phyloP scores from a whole-genome alignment of 257 asterid species.

The Penstemon davidsonii region DNA sequence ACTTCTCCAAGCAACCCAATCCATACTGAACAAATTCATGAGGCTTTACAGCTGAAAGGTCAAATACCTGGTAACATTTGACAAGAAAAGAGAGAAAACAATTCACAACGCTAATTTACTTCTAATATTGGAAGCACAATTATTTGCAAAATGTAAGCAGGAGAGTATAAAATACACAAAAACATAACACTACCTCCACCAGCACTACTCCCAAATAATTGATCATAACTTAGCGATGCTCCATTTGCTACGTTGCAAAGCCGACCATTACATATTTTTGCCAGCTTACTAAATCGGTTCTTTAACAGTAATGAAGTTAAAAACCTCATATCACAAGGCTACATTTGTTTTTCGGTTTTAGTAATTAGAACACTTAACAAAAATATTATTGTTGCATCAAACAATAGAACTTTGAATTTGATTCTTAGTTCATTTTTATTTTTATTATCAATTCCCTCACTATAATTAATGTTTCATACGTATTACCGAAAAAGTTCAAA shows the following conservation, averaged over 20 bases:
- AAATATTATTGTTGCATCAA: too few species aligned
- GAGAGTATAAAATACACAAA: slow-evolving; percentile 3
- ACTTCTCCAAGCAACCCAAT: slow-evolving; percentile 84
- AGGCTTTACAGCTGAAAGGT: slow-evolving; percentile 84
- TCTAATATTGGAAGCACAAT: slow-evolving; percentile 2
- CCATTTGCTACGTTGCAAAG: not conserved
- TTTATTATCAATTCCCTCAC: too few species aligned
- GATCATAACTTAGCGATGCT: too few species aligned
- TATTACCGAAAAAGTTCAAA: too few species aligned
- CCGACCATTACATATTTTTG: not conserved
- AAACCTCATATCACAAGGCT: not conserved
- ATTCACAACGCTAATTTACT: slow-evolving; percentile 17
- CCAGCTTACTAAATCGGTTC: not conserved
- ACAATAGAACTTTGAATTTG: too few species aligned
- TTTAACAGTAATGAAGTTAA: not conserved
- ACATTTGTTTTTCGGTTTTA: slow-evolving; percentile 71
- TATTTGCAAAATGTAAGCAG: slow-evolving; percentile 6
- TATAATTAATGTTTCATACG: too few species aligned
- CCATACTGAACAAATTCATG: slow-evolving; percentile 93
- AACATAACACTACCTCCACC: not conserved
- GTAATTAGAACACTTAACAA: too few species aligned
- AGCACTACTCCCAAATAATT: too few species aligned
- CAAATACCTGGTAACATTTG: slow-evolving; percentile 74
- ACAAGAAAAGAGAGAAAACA: slow-evolving; percentile 24
- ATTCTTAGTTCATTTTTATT: too few species aligned